Evolutionary conservation across 2,329 filamentous ascomycete species (phyloP).

Genomic region (Cercospora sp.): DNA sequence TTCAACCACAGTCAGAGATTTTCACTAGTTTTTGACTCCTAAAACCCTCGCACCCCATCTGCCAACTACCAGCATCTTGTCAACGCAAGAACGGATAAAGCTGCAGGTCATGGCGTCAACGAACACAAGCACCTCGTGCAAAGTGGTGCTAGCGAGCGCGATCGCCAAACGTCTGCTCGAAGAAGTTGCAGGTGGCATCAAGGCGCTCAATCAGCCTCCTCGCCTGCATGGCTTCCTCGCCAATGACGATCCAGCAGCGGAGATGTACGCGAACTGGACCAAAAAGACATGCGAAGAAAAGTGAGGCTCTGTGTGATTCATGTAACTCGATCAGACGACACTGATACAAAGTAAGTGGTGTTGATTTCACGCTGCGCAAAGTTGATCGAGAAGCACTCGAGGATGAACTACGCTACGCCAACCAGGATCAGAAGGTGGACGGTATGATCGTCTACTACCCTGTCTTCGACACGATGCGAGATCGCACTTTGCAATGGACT

Average conservation of each 20-base stretch:
- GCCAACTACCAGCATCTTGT: neutral
- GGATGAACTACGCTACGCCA: conserved; percentile 82
- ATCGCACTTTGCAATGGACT: conserved; percentile 94
- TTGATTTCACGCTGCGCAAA: conserved; percentile 80
- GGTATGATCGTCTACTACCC: conserved; percentile 98
- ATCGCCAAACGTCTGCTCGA: conserved; percentile 79
- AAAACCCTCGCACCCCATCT: neutral
- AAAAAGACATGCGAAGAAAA: conserved; percentile 95
- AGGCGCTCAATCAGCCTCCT: conserved; percentile 69
- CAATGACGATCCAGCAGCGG: conserved; percentile 84
- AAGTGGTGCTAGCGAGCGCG: conserved; percentile 84
- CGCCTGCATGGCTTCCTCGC: conserved; percentile 88
- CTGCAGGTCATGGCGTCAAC: conserved; percentile 6
- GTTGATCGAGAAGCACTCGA: conserved; percentile 87
- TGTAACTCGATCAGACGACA: neutral
- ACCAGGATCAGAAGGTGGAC: conserved; percentile 73
- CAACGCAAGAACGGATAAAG: neutral
- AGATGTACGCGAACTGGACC: conserved; percentile 96
- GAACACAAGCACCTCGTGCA: conserved; percentile 60
- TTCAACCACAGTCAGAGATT: conserved; percentile 1
- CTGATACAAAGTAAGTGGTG: conserved; percentile 58
- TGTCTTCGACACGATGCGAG: conserved; percentile 86
- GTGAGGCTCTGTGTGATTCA: conserved; percentile 58
- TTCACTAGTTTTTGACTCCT: neutral
- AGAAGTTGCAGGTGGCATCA: conserved; percentile 75